Percentiles rank a stretch among this genome's conserved stretches.
Evolutionary conservation across 495 filamentous ascomycete species (phyloP).

Genomic region (Hyaloscypha bicolor): DNA sequence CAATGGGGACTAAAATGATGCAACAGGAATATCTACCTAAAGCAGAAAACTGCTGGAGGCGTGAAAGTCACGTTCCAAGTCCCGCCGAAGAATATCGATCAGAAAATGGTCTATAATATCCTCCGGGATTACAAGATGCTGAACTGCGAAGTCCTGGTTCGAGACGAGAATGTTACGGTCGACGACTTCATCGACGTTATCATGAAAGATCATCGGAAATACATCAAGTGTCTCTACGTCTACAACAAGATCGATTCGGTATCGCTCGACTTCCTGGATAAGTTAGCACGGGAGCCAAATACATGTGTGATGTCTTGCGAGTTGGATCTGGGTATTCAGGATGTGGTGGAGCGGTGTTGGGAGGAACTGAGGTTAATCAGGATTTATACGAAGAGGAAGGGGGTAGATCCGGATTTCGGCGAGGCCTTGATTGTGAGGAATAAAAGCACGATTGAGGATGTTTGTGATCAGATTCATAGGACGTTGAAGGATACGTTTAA

Average conservation of each 20-base stretch:
- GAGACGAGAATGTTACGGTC: slow-evolving; percentile 93
- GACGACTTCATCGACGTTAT: slow-evolving; percentile 99
- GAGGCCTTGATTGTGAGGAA: slow-evolving; percentile 93
- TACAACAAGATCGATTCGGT: slow-evolving; percentile 99
- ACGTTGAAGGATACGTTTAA: slow-evolving; percentile 98
- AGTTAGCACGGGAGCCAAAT: slow-evolving; percentile 86
- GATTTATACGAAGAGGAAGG: slow-evolving; percentile 96
- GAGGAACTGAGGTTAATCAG: slow-evolving; percentile 88
- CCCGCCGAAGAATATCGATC: slow-evolving; percentile 87
- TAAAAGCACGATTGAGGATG: slow-evolving; percentile 91
- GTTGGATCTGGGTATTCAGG: slow-evolving; percentile 93
- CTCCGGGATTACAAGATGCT: slow-evolving; percentile 98
- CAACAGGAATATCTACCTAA: slow-evolving; percentile 94
- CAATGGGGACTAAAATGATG: slow-evolving; percentile 1
- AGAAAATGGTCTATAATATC: slow-evolving; percentile 97
- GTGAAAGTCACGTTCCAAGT: slow-evolving; percentile 97
- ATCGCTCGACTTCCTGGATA: slow-evolving; percentile 89
- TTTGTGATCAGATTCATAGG: slow-evolving; percentile 94
- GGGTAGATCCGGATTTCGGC: slow-evolving; percentile 84
- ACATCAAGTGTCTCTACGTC: slow-evolving; percentile 94
- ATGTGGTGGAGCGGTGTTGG: slow-evolving; percentile 96
- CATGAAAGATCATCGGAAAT: slow-evolving; percentile 98
- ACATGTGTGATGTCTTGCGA: slow-evolving; percentile 98
- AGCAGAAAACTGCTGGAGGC: slow-evolving; percentile 92
- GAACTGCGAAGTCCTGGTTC: slow-evolving; percentile 93